Percentiles rank a stretch among this genome's conserved stretches.
Conservation (phyloP, 768 basidiomycete genomes). For the Collybia nuda region DNA sequence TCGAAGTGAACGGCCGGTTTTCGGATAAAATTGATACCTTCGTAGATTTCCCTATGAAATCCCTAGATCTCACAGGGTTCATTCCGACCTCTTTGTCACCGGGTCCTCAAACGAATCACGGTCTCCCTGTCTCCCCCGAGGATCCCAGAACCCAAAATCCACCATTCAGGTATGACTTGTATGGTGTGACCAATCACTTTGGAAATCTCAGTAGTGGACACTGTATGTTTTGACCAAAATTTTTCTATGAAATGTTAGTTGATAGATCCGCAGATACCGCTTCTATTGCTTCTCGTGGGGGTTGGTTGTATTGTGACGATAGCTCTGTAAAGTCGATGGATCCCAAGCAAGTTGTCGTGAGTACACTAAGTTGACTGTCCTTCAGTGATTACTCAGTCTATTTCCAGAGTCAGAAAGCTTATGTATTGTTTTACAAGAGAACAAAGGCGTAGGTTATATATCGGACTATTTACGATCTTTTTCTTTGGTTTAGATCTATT, state of each 20-base stretch:
- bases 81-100: conserved; percentile 81
- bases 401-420: conserved; percentile 57
- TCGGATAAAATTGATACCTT: conserved; percentile 96
- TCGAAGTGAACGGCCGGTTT: conserved; percentile 87
- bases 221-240: conserved; percentile 61
- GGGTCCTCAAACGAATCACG: conserved; percentile 44
- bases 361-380: conserved; percentile 23
- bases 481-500: conserved; percentile 13
- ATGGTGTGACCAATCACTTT: conserved; percentile 94
- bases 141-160: conserved; percentile 85
- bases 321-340: conserved; percentile 78
- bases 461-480: conserved; percentile 23
- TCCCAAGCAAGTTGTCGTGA: conserved; percentile 79
- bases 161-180: conserved; percentile 91
- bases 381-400: not conserved
- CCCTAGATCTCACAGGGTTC: conserved; percentile 68
- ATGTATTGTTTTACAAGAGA: conserved; percentile 82
- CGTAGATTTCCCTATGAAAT: conserved; percentile 82
- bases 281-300: conserved; percentile 80
- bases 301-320: conserved; percentile 95
- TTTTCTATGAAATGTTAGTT: not conserved
- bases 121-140: conserved; percentile 43
- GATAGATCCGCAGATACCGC: conserved; percentile 72
- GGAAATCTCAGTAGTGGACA: conserved; percentile 94
- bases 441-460: conserved; percentile 42